These are phyloP conservation scores for Trametes versicolor DNA, from an alignment of 1,284 basidiomycete genomes.

Conservation along the genomic window DNA sequence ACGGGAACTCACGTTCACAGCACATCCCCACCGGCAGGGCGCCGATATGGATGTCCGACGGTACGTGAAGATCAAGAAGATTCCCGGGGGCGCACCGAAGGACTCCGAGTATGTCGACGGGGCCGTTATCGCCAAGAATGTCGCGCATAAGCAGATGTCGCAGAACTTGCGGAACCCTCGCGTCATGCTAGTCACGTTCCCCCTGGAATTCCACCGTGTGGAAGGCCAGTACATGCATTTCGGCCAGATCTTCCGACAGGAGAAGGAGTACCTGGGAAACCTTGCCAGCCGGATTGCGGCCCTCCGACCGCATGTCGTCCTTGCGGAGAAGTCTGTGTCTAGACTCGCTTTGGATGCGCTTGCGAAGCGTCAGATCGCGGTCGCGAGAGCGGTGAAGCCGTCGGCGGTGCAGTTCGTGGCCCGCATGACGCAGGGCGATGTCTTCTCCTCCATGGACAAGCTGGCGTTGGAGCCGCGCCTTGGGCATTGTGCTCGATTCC, in stretches of 20 bases:
- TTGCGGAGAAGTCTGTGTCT: conserved; percentile 94
- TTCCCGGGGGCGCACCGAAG: conserved; percentile 90
- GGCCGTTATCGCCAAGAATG: conserved; percentile 97
- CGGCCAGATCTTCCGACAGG: conserved; percentile 92
- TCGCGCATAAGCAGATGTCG: conserved; percentile 93
- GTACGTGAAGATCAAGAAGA: conserved; percentile 99
- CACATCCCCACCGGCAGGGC: conserved; percentile 78
- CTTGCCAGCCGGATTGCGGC: conserved; percentile 91
- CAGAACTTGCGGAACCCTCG: conserved; percentile 81
- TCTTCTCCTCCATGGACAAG: conserved; percentile 96
- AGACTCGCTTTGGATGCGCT: conserved; percentile 93
- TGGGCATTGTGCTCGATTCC: conserved; percentile 90
- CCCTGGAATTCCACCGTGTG: conserved; percentile 93
- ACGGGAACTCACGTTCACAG: conserved; percentile 78
- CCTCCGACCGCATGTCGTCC: conserved; percentile 90
- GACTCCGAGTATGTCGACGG: conserved; percentile 99
- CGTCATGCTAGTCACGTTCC: conserved; percentile 96
- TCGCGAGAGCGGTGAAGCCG: conserved; percentile 91
- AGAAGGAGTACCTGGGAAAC: conserved; percentile 93
- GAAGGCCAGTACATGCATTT: conserved; percentile 96
- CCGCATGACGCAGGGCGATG: conserved; percentile 94
- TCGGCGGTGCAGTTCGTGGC: conserved; percentile 90
- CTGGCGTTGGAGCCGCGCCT: conserved; percentile 91
- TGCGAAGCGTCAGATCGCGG: conserved; percentile 87
- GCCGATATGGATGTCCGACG: conserved; percentile 95